Base-by-base conservation (phyloP, 1,284 basidiomycete species). In the Rhodotorula mucilaginosa region DNA sequence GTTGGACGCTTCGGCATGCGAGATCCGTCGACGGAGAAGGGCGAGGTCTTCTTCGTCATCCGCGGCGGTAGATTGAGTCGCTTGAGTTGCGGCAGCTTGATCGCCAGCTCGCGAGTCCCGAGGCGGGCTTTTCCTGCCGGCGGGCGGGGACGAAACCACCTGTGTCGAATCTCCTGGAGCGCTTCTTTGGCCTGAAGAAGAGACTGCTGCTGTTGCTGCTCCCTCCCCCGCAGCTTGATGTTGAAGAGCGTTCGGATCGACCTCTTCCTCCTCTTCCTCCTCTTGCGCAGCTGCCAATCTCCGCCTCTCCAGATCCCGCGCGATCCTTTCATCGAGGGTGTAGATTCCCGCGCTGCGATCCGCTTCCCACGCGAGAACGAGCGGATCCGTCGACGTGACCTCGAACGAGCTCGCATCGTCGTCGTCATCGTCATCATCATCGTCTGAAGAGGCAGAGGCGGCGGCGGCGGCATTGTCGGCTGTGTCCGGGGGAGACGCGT, bases 311-410 rank as follows among this genome's bases (percentile, higher is more conserved):
- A 76, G n/a, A 48, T 76, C 75, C 19, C 75, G 29, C 49, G 60
- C 64, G 29, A 76, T 76, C 34, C 75, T 44, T 57, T 65, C 62
- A 23, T 74, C 75, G 46, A 76, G 65, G 5, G 34, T 21, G 21
- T 64, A 72, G 2, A 71, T 16, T 12, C 75, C 75, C 0, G 64
- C 73, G 16, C 61, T 48, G 0, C 75, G 66, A 34, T 76, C 75
- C 13, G 52, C 65, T 47, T 76, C 75, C 75, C 75, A 76, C 1
- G 75, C 75, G 44, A 76, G 44, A 5, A 72, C 71, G 65, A 76
- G 69, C 21, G 74, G 74, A 44, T 71, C 70, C 10, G 58, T 29
- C 26, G 52, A 34, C 3, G 61, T 51, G 34, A 39, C 44, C 29
- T 60, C 48, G 54, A 62, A 61, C 2, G 54, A 59, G 6, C 59